Evolutionary conservation across 2,329 filamentous ascomycete species (phyloP), one percentile per base, ranked within the genome.

Genomic region (Fusarium algeriense): DNA sequence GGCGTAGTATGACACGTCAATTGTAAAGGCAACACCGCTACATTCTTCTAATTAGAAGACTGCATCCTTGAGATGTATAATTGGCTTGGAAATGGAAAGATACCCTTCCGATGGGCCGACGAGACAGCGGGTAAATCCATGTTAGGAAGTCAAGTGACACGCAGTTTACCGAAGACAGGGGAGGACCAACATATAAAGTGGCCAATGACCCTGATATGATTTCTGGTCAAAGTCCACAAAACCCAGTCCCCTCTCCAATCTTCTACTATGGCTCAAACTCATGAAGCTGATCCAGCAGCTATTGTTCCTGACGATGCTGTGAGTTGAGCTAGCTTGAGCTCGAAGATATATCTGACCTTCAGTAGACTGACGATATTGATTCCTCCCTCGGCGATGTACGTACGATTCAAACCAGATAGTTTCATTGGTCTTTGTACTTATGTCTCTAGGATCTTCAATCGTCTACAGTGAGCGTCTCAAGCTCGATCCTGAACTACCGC

Each of bases 401-500:
- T 13, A 10, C 10, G 7, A 30, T 6, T 37, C 4, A 14, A 12
- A 37, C 2, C 13, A 23, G 19, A 13, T 40, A 10, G 10, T 44
- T 2, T 8, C 13, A 9, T 4, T 48, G 19, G 3, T 20, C 6
- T 14, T 7, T 23, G 3, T 2, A 2, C 37, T 49, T 11, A 62
- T 20, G 3, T 1, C 1, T 17, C 6, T n/a, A 65, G 62, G 62
- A 65, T 10, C 11, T 49, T 15, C 52, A 43, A 9, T 65, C 49
- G 7, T 58, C 62, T 14, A 64, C 60, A 1, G 38, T 49, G 26
- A 50, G 37, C 15, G 34, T 65, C 7, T 65, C 62, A 1, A 65
- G 60, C 19, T 65, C 62, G 3, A 64, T 65, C 9, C 20, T 65
- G 3, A 12, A 65, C 44, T 65, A 64, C 35, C 62, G 62, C 12